Evolutionary conservation across 805 yeast species (phyloP).

Genomic region (Schwanniomyces polymorphus): DNA sequence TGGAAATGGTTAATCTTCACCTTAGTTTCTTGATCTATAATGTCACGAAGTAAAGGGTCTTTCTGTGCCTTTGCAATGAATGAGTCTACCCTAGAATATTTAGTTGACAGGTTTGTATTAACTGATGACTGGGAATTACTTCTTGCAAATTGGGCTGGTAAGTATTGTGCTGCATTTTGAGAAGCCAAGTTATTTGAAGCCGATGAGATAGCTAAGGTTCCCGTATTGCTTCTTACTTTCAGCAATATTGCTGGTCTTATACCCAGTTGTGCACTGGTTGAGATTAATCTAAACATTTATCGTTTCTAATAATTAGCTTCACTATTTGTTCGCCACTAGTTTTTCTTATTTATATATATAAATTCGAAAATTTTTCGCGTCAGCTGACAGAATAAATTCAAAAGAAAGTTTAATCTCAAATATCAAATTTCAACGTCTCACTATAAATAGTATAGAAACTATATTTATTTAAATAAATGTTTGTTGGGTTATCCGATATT

Average conservation of each 20-base stretch:
- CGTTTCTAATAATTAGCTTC: not conserved
- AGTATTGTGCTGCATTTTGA: slow-evolving; percentile 4
- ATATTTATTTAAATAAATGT: too few species aligned
- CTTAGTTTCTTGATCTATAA: slow-evolving; percentile 16
- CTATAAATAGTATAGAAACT: not conserved
- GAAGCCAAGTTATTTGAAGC: slow-evolving; percentile 1
- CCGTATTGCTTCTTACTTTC: slow-evolving; percentile 32
- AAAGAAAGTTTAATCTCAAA: not conserved
- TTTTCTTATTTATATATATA: not conserved
- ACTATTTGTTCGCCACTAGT: not conserved
- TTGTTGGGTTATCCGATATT: too few species aligned
- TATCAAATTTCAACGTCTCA: not conserved
- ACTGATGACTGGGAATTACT: slow-evolving; percentile 15
- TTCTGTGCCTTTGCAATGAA: slow-evolving; percentile 18
- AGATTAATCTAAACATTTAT: slow-evolving; percentile 39
- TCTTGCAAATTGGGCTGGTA: slow-evolving; percentile 14
- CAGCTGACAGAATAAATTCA: slow-evolving; percentile 3
- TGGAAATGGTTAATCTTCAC: slow-evolving; percentile 25
- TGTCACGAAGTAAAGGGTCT: slow-evolving; percentile 22
- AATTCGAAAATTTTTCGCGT: slow-evolving; percentile 4
- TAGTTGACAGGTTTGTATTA: not conserved
- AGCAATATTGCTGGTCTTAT: slow-evolving; percentile 37
- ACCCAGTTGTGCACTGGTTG: slow-evolving; percentile 35
- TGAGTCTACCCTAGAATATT: slow-evolving; percentile 14
- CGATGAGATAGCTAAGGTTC: slow-evolving; percentile 7